phyloP scores from a whole-genome alignment of 2,329 filamentous ascomycete genomes.

The Colletotrichum acutatum region DNA sequence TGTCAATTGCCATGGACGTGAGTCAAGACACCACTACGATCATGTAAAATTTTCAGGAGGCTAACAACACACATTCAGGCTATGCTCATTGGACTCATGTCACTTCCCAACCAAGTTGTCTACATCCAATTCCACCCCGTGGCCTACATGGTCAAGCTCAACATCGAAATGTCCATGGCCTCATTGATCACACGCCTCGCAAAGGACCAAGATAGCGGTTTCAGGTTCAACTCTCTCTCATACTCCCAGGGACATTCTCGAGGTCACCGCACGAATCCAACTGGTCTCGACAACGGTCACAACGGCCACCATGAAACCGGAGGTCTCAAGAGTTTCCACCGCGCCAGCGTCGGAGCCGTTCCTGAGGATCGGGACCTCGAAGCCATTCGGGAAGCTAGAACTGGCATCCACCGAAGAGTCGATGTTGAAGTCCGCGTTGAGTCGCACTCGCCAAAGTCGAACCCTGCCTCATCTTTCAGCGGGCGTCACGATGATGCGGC shows the following conservation, averaged over 20 bases:
- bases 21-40: constrained; percentile 16
- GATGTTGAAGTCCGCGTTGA: constrained; percentile 25
- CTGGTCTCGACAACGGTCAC: not conserved
- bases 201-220: constrained; percentile 24
- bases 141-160: constrained; percentile 64
- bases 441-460: not conserved
- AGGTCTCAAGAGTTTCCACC: not conserved
- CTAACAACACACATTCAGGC: constrained; percentile 22
- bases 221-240: constrained; percentile 27
- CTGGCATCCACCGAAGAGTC: constrained; percentile 10
- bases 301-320: not conserved
- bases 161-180: constrained; percentile 66
- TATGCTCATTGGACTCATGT: constrained; percentile 49
- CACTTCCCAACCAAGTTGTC: constrained; percentile 45
- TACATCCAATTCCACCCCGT: constrained; percentile 63
- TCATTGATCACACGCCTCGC: constrained; percentile 55
- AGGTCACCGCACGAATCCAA: not conserved
- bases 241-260: constrained; percentile 10
- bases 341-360: constrained; percentile 4
- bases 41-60: fast-evolving
- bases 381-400: not conserved
- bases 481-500: not conserved
- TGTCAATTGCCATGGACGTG: constrained; percentile 63
- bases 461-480: not conserved
- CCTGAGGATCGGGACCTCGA: not conserved